These are phyloP conservation scores for Uncinocarpus reesii DNA, from an alignment of 2,329 filamentous ascomycete species.

Conservation along the genomic window DNA sequence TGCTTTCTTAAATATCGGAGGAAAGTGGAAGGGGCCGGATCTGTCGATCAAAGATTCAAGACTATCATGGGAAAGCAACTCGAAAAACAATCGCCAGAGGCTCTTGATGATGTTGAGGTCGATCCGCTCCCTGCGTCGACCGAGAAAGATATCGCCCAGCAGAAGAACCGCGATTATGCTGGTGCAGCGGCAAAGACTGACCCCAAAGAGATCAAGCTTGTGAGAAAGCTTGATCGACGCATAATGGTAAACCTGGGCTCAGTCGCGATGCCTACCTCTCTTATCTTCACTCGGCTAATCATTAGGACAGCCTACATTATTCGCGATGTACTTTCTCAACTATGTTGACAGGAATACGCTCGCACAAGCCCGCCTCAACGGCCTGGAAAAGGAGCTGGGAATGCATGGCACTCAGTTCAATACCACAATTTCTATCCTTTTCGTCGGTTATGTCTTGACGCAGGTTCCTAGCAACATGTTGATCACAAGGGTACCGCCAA, in stretches of 20 bases:
- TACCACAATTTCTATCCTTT: conserved; percentile 37
- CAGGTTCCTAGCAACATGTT: conserved; percentile 20
- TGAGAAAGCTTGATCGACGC: conserved; percentile 35
- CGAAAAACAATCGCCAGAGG: background rate
- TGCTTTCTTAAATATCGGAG: too few relatives aligned
- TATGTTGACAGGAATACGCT: conserved; percentile 19
- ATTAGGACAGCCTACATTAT: conserved; percentile 19
- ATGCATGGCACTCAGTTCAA: conserved; percentile 38
- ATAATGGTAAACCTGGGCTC: conserved; percentile 30
- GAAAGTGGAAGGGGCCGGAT: background rate
- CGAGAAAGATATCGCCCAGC: conserved; percentile 11
- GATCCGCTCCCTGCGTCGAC: background rate
- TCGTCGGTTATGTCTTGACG: conserved; percentile 27
- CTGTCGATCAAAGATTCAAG: too few relatives aligned
- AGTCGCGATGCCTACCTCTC: background rate
- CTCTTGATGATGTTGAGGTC: conserved; percentile 2
- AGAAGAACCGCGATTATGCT: conserved; percentile 28
- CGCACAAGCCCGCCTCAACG: conserved; percentile 18
- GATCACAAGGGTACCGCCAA: conserved; percentile 17
- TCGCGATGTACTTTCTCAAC: conserved; percentile 23
- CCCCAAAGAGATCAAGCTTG: conserved; percentile 33
- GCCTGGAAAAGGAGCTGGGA: conserved; percentile 30
- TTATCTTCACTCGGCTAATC: background rate
- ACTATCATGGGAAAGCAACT: background rate
- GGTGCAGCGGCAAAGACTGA: conserved; percentile 34